phyloP scores from a whole-genome alignment of 1,284 basidiomycete species.

The Puccinia novopanici region DNA sequence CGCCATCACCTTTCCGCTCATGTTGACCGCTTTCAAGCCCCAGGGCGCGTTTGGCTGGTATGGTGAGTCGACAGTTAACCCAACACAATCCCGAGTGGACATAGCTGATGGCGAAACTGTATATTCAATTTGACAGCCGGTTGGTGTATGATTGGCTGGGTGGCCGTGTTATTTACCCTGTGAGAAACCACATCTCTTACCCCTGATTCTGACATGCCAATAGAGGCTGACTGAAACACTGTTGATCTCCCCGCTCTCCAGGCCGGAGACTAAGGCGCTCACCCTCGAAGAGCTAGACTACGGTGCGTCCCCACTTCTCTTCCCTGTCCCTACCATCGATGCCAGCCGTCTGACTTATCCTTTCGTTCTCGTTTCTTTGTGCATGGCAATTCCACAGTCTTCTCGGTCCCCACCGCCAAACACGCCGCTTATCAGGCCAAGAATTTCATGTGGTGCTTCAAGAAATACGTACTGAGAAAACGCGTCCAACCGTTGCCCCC shows the following conservation, averaged over 20 bases:
- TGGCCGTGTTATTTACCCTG: slow-evolving; percentile 56
- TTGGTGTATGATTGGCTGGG: slow-evolving; percentile 50
- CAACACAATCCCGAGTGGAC: no score
- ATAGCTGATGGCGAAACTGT: no score
- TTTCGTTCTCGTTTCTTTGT: neutral
- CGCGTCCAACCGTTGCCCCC: slow-evolving; percentile 39
- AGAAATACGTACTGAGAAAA: slow-evolving; percentile 41
- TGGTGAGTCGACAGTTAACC: slow-evolving; percentile 51
- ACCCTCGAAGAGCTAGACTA: slow-evolving; percentile 56
- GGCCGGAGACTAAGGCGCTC: slow-evolving; percentile 58
- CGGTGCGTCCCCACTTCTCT: slow-evolving; percentile 2
- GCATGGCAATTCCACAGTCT: slow-evolving; percentile 22
- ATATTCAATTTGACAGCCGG: no score
- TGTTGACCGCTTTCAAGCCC: slow-evolving; percentile 68
- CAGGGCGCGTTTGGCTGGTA: no score
- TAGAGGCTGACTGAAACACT: neutral
- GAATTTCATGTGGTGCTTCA: slow-evolving; percentile 36
- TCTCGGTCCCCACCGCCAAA: slow-evolving; percentile 43
- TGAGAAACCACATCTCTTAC: slow-evolving; percentile 21
- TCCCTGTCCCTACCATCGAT: neutral
- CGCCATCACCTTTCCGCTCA: slow-evolving; percentile 71
- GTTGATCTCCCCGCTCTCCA: slow-evolving; percentile 26
- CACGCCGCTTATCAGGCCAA: slow-evolving; percentile 45
- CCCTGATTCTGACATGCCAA: slow-evolving; percentile 41
- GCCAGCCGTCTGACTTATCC: neutral